Conservation (phyloP, 805 yeast genomes). For the Danielia reshetovae region DNA sequence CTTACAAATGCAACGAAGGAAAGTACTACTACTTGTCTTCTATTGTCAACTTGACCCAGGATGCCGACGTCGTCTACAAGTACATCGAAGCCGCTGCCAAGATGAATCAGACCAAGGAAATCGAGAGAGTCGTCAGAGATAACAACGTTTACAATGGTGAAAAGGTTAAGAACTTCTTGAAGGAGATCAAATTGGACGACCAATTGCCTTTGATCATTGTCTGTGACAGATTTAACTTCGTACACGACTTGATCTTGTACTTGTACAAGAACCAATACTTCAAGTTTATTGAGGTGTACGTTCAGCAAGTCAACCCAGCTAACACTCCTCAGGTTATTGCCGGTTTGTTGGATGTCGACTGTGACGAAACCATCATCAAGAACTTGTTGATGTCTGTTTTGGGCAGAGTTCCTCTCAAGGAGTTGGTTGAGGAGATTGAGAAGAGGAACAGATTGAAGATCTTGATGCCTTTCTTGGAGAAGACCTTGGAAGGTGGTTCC, state of each 20-base stretch:
- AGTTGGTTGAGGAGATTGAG: constrained; percentile 90
- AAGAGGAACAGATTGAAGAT: constrained; percentile 92
- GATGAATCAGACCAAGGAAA: constrained; percentile 86
- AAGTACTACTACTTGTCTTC: constrained; percentile 90
- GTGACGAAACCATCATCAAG: constrained; percentile 87
- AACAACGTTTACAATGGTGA: constrained; percentile 95
- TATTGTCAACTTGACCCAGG: constrained; percentile 89
- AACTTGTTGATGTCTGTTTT: constrained; percentile 75
- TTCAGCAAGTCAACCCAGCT: constrained; percentile 94
- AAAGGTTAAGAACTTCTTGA: constrained; percentile 93
- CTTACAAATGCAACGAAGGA: constrained; percentile 88
- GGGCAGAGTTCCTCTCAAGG: constrained; percentile 91
- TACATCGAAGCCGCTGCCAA: constrained; percentile 93
- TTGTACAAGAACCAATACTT: constrained; percentile 93
- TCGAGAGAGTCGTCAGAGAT: constrained; percentile 92
- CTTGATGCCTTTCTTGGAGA: constrained; percentile 88
- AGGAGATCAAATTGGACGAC: constrained; percentile 89
- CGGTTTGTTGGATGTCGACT: constrained; percentile 93
- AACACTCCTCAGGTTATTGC: constrained; percentile 97
- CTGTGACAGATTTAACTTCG: constrained; percentile 86
- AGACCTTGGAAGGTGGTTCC: constrained; percentile 77
- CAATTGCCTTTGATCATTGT: constrained; percentile 96
- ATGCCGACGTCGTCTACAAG: constrained; percentile 92
- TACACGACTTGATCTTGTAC: constrained; percentile 90
- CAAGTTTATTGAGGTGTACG: constrained; percentile 96